phyloP scores from a whole-genome alignment of 331 rosid species.

The Malus hybrid region DNA sequence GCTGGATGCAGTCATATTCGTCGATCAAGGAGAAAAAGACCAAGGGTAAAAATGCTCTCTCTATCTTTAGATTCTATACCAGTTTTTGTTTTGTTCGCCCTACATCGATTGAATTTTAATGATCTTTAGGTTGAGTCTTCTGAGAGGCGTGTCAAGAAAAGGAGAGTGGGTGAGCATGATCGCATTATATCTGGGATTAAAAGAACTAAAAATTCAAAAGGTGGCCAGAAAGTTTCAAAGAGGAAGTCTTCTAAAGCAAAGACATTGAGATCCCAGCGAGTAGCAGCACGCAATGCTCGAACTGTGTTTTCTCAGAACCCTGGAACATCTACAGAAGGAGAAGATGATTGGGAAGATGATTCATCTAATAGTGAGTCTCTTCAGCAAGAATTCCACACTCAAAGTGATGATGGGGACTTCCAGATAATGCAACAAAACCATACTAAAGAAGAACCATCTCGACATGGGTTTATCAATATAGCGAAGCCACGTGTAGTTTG shows the following conservation, averaged over 20 bases:
- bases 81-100: conserved; percentile 9
- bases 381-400: conserved; percentile 31
- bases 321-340: conserved; percentile 58
- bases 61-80: background rate
- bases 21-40: conserved; percentile 69
- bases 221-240: conserved; percentile 33
- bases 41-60: conserved; percentile 32
- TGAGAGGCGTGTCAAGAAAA: conserved; percentile 70
- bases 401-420: conserved; percentile 29
- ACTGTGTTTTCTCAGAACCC: conserved; percentile 51
- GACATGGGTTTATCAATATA: conserved; percentile 25
- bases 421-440: conserved; percentile 21
- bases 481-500: conserved; percentile 31
- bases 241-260: conserved; percentile 50
- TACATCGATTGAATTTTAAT: conserved; percentile 16
- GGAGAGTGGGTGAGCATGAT: conserved; percentile 55
- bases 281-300: conserved; percentile 73
- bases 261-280: conserved; percentile 56
- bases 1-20: conserved; percentile 35
- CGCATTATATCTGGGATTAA: conserved; percentile 37
- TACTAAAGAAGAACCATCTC: conserved; percentile 21
- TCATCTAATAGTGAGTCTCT: conserved; percentile 43
- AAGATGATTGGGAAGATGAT: conserved; percentile 42
- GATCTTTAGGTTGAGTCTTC: conserved; percentile 52
- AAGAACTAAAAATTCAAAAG: conserved; percentile 45